These are phyloP conservation scores for Plasmodium inui DNA, from an alignment of 169 alveolate species.

Conservation along the genomic window DNA sequence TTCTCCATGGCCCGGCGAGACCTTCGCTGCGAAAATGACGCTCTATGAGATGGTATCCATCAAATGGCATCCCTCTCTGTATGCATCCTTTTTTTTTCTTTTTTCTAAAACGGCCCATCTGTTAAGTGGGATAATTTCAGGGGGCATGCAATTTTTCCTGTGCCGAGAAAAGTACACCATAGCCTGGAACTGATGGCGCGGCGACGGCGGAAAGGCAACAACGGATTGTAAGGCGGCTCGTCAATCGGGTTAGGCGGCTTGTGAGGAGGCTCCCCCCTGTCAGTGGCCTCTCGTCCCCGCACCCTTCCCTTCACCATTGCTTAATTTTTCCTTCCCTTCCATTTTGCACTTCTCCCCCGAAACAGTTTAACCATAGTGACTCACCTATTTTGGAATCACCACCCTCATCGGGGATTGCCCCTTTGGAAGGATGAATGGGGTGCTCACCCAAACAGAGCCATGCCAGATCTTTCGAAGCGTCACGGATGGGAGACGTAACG, in stretches of 20 bases:
- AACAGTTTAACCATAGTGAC: background rate
- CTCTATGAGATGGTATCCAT: background rate
- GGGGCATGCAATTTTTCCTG: background rate
- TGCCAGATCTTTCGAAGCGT: background rate
- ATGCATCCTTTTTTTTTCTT: background rate
- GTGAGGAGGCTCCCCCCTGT: no score
- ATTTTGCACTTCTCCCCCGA: background rate
- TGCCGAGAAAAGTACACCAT: background rate
- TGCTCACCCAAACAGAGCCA: background rate
- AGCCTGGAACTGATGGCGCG: background rate
- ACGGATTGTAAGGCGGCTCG: background rate
- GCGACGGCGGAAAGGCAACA: background rate
- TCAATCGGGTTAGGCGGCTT: background rate
- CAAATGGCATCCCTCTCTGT: background rate
- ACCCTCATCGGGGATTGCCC: background rate
- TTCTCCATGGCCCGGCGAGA: background rate
- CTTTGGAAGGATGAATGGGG: background rate
- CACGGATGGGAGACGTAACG: background rate
- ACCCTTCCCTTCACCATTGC: background rate
- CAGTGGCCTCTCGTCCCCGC: background rate
- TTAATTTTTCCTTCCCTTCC: background rate
- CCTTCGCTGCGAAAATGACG: background rate
- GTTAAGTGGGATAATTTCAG: background rate
- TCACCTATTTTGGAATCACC: background rate
- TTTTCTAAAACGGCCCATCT: background rate